phyloP scores from a whole-genome alignment of 306 rosid genomes.

The Cucurbita argyrosperma region DNA sequence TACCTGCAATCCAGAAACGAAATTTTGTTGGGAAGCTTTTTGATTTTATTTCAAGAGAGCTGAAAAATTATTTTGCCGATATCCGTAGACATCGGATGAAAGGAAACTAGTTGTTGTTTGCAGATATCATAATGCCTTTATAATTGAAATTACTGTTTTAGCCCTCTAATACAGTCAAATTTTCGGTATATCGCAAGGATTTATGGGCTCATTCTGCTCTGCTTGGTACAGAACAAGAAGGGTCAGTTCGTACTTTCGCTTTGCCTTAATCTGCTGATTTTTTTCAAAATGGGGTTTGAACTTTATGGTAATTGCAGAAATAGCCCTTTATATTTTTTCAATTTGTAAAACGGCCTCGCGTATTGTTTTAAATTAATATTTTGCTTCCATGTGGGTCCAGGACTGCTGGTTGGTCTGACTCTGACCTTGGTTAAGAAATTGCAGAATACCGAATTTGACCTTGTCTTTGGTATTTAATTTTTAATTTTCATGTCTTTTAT shows the following conservation, averaged over 20 bases:
- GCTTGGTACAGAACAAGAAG: neutral
- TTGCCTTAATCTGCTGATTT: neutral
- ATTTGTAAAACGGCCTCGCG: neutral
- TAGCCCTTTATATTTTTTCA: neutral
- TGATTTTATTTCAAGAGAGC: neutral
- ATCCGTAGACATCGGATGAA: constrained; percentile 16
- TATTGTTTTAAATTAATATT: neutral
- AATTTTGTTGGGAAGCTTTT: constrained; percentile 8
- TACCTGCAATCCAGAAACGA: constrained; percentile 21
- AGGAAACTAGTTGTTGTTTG: constrained; percentile 14
- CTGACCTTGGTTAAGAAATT: neutral
- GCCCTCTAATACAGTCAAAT: constrained; percentile 16
- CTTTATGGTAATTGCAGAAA: neutral
- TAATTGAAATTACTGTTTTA: constrained; percentile 8
- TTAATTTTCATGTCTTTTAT: neutral
- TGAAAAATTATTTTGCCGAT: neutral
- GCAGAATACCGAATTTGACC: neutral
- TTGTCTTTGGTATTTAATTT: neutral
- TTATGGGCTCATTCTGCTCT: neutral
- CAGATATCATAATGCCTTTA: constrained; percentile 23
- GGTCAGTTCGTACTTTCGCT: neutral
- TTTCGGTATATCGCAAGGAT: constrained; percentile 1
- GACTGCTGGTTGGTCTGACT: neutral
- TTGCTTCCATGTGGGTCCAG: neutral
- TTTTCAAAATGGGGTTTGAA: neutral